phyloP scores from a whole-genome alignment of 176 grass and related monocot genomes.

The Typha latifolia region DNA sequence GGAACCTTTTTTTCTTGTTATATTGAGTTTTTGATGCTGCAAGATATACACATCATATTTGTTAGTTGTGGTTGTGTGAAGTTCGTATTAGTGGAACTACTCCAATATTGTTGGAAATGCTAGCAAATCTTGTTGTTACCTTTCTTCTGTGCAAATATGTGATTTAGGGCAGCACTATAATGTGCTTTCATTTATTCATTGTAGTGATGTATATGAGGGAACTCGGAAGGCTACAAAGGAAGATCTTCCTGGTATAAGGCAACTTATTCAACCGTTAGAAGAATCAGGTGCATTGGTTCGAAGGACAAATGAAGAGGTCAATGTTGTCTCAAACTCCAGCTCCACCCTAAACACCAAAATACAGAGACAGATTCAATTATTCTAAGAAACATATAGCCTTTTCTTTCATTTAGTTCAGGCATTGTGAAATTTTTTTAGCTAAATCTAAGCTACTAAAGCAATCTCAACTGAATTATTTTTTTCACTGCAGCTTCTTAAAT shows the following conservation, averaged over 20 bases:
- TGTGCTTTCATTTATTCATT: conserved; percentile 6
- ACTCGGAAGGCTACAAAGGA: conserved; percentile 61
- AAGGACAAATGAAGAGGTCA: conserved; percentile 69
- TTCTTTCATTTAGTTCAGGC: too few species aligned
- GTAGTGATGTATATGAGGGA: conserved; percentile 88
- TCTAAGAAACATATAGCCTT: too few species aligned
- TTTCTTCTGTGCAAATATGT: conserved; percentile 2
- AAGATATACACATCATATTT: not conserved
- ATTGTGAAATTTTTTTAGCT: too few species aligned
- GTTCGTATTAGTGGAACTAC: not conserved
- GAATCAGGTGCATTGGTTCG: conserved; percentile 65
- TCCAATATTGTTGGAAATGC: not conserved
- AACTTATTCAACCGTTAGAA: conserved; percentile 69
- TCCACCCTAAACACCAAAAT: too few species aligned
- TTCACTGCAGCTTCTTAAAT: conserved; percentile 47
- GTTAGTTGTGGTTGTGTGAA: not conserved
- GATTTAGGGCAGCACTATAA: conserved; percentile 7
- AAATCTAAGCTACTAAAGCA: not conserved
- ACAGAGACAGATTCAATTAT: too few species aligned
- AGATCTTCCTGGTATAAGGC: conserved; percentile 85
- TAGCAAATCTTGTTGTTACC: not conserved
- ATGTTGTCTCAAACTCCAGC: not conserved
- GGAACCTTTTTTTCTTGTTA: not conserved
- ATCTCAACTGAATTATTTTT: conserved; percentile 16
- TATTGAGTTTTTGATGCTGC: not conserved